These are phyloP conservation scores for Talaromyces atroroseus DNA, from an alignment of 2,329 filamentous ascomycete species.

Conservation along the genomic window DNA sequence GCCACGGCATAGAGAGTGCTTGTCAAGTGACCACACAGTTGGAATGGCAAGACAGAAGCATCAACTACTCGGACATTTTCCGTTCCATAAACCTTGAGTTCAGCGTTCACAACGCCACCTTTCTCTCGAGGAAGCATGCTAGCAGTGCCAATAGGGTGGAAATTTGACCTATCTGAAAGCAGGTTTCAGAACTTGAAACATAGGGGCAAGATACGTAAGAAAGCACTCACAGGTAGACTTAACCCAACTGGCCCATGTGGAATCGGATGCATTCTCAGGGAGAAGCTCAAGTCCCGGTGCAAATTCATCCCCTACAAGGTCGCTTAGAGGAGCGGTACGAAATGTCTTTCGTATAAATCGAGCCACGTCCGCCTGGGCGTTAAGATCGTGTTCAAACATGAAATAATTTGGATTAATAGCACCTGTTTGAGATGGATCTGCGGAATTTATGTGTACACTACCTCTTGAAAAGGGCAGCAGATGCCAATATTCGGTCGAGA, in stretches of 20 bases:
- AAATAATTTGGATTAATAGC: constrained; percentile 29
- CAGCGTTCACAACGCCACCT: neutral
- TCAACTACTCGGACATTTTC: constrained; percentile 12
- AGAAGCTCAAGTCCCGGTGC: constrained; percentile 18
- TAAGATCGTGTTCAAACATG: constrained; percentile 25
- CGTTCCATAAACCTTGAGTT: neutral
- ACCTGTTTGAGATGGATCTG: constrained; percentile 19
- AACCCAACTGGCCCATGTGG: constrained; percentile 21
- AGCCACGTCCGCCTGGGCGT: constrained; percentile 20
- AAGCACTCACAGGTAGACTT: constrained; percentile 21
- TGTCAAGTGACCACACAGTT: constrained; percentile 14
- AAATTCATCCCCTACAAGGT: constrained; percentile 17
- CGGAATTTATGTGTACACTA: constrained; percentile 24
- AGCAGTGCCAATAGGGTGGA: constrained; percentile 14
- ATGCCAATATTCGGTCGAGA: constrained; percentile 22
- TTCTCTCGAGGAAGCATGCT: constrained; percentile 11
- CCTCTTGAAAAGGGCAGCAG: constrained; percentile 29
- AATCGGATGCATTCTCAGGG: constrained; percentile 19
- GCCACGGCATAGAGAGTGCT: constrained; percentile 16
- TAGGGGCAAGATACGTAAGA: neutral
- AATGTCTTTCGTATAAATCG: constrained; percentile 20
- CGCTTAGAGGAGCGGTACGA: constrained; percentile 17
- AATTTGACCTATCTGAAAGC: constrained; percentile 23
- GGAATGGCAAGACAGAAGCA: constrained; percentile 16
- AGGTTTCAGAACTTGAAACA: neutral